Evolutionary conservation across 495 filamentous ascomycete species (phyloP).

Genomic region (Hypoxylon intermedium): DNA sequence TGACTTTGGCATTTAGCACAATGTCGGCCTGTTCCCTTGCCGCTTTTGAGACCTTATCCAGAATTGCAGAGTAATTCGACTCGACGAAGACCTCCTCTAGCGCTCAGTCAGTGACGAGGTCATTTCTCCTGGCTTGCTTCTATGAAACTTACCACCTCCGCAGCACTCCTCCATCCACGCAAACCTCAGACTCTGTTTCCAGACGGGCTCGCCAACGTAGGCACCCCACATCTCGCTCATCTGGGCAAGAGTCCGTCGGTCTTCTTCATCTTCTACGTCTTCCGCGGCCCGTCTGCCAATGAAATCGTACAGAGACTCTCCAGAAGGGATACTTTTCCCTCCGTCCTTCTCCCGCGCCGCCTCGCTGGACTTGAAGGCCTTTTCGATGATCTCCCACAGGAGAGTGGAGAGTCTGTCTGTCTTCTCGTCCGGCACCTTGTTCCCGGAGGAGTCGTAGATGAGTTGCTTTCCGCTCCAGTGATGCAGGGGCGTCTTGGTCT

Average conservation of each 20-base stretch:
- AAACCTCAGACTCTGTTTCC: constrained; percentile 73
- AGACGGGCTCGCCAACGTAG: constrained; percentile 71
- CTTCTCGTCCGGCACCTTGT: constrained; percentile 55
- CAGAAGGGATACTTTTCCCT: constrained; percentile 59
- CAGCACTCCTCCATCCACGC: constrained; percentile 79
- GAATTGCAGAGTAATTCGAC: constrained; percentile 70
- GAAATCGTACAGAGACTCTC: constrained; percentile 71
- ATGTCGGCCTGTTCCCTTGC: constrained; percentile 62
- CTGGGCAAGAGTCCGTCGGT: constrained; percentile 47
- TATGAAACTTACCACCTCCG: constrained; percentile 64
- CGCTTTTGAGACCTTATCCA: constrained; percentile 61
- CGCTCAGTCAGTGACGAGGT: constrained; percentile 5
- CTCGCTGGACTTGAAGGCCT: constrained; percentile 74
- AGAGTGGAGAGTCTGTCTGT: constrained; percentile 61
- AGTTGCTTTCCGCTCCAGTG: constrained; percentile 62
- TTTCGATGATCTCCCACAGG: constrained; percentile 70
- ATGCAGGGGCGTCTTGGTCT: constrained; percentile 51
- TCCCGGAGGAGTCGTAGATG: constrained; percentile 63
- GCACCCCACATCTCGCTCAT: constrained; percentile 73
- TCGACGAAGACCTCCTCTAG: constrained; percentile 73
- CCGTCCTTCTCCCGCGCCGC: constrained; percentile 43
- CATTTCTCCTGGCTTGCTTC: neutral
- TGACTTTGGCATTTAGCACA: constrained; percentile 59
- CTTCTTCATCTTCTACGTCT: constrained; percentile 24
- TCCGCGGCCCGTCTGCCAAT: constrained; percentile 54